A percentile compares a stretch with the other conserved stretches of the same genome.
Evolutionary conservation across 148 eudicot genomes (phyloP).

Genomic region (Silene uniflora): DNA sequence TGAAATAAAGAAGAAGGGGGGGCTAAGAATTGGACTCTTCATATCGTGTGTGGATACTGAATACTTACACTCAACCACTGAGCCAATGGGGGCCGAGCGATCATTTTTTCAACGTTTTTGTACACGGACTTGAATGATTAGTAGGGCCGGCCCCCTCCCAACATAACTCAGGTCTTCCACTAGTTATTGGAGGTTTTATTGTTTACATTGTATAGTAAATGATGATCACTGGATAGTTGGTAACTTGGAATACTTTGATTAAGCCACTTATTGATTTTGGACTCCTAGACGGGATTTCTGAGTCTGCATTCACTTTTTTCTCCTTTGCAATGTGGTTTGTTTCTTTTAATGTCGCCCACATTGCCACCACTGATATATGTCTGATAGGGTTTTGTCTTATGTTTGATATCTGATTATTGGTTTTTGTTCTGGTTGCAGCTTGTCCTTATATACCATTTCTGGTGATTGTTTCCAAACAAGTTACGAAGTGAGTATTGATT

Average conservation of each 20-base stretch:
- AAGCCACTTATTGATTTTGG: neutral
- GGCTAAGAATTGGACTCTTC: no score
- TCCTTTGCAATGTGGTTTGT: no score
- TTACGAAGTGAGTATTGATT: neutral
- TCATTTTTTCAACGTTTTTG: no score
- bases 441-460: neutral
- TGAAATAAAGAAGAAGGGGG: neutral
- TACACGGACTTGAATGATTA: no score
- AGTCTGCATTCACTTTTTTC: neutral
- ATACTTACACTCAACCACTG: no score
- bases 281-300: neutral
- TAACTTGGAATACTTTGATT: neutral
- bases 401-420: slow-evolving; percentile 13
- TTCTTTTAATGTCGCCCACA: neutral
- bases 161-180: no score
- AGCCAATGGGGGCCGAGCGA: no score
- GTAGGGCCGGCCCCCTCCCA: no score
- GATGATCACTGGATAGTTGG: neutral
- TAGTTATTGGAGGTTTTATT: neutral
- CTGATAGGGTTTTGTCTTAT: neutral
- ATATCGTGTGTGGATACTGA: no score
- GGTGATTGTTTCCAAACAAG: neutral
- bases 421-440: slow-evolving; percentile 2
- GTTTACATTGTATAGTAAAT: neutral
- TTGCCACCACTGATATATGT: neutral